Evolutionary conservation across 2,329 filamentous ascomycete genomes (phyloP).

Genomic region (Lasiodiplodia citricola): DNA sequence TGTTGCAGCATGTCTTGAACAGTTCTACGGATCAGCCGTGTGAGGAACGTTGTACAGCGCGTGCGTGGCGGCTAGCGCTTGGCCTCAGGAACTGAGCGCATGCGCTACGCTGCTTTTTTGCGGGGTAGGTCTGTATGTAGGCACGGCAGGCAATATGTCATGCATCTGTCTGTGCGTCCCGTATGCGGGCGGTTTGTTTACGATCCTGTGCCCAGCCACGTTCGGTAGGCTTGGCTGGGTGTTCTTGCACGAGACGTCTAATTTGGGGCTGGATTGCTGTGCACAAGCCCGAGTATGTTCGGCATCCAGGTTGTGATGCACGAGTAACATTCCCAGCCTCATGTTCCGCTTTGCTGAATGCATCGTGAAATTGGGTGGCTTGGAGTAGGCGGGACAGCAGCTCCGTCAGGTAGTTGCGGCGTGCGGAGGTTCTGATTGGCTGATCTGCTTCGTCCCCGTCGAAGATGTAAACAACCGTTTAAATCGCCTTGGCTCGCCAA

Average conservation of each 20-base stretch:
- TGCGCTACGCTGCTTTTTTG: background rate
- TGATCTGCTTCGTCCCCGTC: background rate
- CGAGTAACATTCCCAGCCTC: no score
- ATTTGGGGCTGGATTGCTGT: no score
- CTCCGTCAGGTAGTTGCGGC: conserved; percentile 7
- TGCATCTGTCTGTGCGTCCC: background rate
- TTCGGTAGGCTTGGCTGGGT: background rate
- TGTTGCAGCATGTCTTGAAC: background rate
- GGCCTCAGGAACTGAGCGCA: background rate
- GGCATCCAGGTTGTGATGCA: no score
- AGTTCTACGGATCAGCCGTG: background rate
- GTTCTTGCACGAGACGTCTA: background rate
- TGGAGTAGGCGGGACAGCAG: background rate
- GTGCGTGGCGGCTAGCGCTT: background rate
- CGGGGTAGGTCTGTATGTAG: background rate
- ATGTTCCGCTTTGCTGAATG: no score
- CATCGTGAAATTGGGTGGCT: background rate
- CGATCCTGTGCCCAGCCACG: no score
- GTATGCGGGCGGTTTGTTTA: no score
- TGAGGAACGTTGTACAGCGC: background rate
- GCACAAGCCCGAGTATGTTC: no score
- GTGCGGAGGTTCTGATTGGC: conserved; percentile 14
- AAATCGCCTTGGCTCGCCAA: background rate
- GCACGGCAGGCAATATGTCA: background rate
- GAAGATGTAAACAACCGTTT: background rate